Conservation (phyloP, 2,329 filamentous ascomycete genomes). For the Aspergillus sp. region DNA sequence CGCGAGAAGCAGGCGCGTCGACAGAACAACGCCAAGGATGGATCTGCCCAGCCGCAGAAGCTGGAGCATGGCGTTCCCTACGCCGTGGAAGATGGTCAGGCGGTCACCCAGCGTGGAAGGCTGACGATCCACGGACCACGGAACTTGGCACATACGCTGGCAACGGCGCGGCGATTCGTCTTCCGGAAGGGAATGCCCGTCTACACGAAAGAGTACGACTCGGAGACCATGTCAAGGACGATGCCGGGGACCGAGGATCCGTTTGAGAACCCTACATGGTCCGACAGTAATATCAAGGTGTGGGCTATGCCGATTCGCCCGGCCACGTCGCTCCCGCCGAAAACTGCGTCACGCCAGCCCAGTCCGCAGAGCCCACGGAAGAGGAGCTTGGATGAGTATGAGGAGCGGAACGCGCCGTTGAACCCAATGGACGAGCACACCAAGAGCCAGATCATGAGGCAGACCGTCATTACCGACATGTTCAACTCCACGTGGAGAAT, state of each 20-base stretch:
- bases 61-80: slow-evolving; percentile 26
- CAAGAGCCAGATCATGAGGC: slow-evolving; percentile 52
- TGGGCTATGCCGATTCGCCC: slow-evolving; percentile 70
- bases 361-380: slow-evolving; percentile 39
- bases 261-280: slow-evolving; percentile 61
- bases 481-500: slow-evolving; percentile 73
- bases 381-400: slow-evolving; percentile 51
- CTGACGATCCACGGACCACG: slow-evolving; percentile 74
- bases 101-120: slow-evolving; percentile 27
- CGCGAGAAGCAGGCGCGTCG: slow-evolving; percentile 36
- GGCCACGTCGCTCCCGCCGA: slow-evolving; percentile 14
- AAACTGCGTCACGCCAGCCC: slow-evolving; percentile 21
- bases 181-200: slow-evolving; percentile 80
- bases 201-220: slow-evolving; percentile 64
- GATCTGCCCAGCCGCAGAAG: slow-evolving; percentile 17
- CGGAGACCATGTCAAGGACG: slow-evolving; percentile 25
- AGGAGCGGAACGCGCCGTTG: slow-evolving; percentile 18
- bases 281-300: slow-evolving; percentile 73
- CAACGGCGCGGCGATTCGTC: slow-evolving; percentile 79
- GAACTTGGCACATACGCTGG: slow-evolving; percentile 76
- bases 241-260: slow-evolving; percentile 18
- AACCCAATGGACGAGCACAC: slow-evolving; percentile 19
- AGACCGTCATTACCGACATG: slow-evolving; percentile 69
- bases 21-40: slow-evolving; percentile 15
- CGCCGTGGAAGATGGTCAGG: slow-evolving; percentile 24